phyloP scores from a whole-genome alignment of 108 stramenopile genomes.

The Bacterosira constricta region DNA sequence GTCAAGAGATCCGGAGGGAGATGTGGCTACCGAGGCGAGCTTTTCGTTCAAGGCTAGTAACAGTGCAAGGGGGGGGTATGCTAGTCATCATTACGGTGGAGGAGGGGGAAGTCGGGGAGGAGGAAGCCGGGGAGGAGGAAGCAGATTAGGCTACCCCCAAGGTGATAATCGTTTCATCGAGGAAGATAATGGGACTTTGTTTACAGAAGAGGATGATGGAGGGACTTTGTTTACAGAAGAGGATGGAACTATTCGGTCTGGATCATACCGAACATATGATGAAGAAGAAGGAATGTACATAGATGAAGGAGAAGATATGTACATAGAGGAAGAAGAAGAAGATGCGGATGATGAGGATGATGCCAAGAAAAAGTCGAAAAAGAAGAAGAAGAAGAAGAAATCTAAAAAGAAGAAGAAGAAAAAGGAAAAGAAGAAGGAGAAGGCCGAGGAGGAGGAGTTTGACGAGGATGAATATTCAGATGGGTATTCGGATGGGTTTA shows the following conservation, averaged over 20 bases:
- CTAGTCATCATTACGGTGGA: too few relatives aligned
- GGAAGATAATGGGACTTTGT: too few relatives aligned
- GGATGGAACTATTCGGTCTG: not conserved
- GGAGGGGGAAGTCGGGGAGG: not conserved
- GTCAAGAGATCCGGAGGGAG: not conserved
- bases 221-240: not conserved
- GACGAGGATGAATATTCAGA: not conserved
- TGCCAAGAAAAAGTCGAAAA: not conserved
- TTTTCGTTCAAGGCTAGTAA: not conserved
- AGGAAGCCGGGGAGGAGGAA: not conserved
- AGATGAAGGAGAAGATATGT: constrained; percentile 13
- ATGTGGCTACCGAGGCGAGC: not conserved
- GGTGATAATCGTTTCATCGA: too few relatives aligned
- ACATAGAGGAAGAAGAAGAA: constrained; percentile 3
- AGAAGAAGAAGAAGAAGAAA: constrained; percentile 4
- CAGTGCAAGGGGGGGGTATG: not conserved
- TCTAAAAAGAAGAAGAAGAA: not conserved
- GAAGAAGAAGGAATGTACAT: constrained; percentile 10
- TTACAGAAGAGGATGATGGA: not conserved
- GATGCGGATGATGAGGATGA: not conserved
- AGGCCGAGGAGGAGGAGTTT: constrained; percentile 4
- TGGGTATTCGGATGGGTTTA: too few relatives aligned
- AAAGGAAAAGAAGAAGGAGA: not conserved
- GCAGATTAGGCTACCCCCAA: too few relatives aligned
- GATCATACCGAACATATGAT: not conserved